These are phyloP conservation scores for Colletotrichum magnum DNA, from an alignment of 2,329 filamentous ascomycete genomes.

Conservation along the genomic window DNA sequence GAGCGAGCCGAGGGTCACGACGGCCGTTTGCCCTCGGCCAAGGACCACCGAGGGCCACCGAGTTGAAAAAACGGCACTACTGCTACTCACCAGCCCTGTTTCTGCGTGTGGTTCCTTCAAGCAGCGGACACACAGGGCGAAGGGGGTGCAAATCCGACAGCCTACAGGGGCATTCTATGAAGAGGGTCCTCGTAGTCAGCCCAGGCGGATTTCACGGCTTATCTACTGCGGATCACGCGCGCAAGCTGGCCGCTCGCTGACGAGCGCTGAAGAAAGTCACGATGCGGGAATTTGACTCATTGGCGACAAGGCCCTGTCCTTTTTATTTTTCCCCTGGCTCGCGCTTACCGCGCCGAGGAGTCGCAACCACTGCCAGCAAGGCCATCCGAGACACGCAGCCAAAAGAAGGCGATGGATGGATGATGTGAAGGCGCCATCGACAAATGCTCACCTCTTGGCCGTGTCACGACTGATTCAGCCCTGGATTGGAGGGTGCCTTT, in stretches of 20 bases:
- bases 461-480: too few species aligned
- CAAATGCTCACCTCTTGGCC: too few species aligned
- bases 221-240: slow-evolving; percentile 33
- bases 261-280: slow-evolving; percentile 38
- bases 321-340: slow-evolving; percentile 1
- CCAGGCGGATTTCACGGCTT: slow-evolving; percentile 29
- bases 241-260: slow-evolving; percentile 20
- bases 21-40: slow-evolving; percentile 29
- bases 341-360: slow-evolving; percentile 36
- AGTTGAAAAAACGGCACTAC: neutral
- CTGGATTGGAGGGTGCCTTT: slow-evolving; percentile 9
- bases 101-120: neutral
- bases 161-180: neutral
- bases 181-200: slow-evolving; percentile 14
- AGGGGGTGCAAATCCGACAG: slow-evolving; percentile 16
- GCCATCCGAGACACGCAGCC: slow-evolving; percentile 5
- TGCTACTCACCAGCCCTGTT: slow-evolving; percentile 19
- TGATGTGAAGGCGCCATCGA: neutral
- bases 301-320: slow-evolving; percentile 18
- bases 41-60: slow-evolving; percentile 33
- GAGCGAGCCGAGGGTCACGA: slow-evolving; percentile 31
- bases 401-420: neutral
- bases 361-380: neutral
- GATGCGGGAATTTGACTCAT: slow-evolving; percentile 35
- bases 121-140: slow-evolving; percentile 20